phyloP scores from a whole-genome alignment of 208 protist species.

The Acanthamoeba healyi region DNA sequence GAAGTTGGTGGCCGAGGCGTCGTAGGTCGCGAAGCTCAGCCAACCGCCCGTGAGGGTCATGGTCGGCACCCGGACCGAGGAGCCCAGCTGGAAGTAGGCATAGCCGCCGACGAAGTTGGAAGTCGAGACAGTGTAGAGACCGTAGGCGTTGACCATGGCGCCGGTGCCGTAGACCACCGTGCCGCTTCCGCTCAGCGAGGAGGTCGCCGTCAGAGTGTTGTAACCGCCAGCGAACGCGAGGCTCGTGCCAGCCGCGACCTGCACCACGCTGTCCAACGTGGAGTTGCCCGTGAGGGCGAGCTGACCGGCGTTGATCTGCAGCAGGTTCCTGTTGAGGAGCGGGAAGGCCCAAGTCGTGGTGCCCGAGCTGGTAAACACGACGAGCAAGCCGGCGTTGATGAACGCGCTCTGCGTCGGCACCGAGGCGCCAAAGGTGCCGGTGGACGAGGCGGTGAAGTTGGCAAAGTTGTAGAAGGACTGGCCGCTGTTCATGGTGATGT shows the following conservation, averaged over 20 bases:
- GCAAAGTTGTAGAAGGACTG: conserved; percentile 56
- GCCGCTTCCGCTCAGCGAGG: conserved; percentile 11
- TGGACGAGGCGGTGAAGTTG: conserved; percentile 55
- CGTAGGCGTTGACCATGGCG: conserved; percentile 16
- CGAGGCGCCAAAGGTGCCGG: neutral
- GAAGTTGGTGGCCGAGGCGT: conserved; percentile 34
- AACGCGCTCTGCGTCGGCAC: conserved; percentile 8
- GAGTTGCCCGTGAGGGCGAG: neutral
- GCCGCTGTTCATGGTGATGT: neutral
- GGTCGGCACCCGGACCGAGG: neutral
- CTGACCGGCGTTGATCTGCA: neutral
- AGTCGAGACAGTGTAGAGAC: conserved; percentile 29
- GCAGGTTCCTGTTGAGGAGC: conserved; percentile 33
- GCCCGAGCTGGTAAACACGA: conserved; percentile 1
- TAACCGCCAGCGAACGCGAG: conserved; percentile 46
- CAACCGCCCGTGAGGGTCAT: conserved; percentile 32
- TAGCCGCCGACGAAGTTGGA: conserved; percentile 5
- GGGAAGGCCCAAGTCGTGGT: neutral
- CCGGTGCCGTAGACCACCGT: conserved; percentile 38
- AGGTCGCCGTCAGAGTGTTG: conserved; percentile 10
- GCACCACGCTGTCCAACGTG: neutral
- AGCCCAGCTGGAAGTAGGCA: conserved; percentile 54
- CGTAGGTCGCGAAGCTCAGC: conserved; percentile 18
- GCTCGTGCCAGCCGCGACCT: neutral
- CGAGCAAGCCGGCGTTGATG: conserved; percentile 60